Conservation (phyloP, 305 asterid genomes). For the Fraxinus albicans region DNA sequence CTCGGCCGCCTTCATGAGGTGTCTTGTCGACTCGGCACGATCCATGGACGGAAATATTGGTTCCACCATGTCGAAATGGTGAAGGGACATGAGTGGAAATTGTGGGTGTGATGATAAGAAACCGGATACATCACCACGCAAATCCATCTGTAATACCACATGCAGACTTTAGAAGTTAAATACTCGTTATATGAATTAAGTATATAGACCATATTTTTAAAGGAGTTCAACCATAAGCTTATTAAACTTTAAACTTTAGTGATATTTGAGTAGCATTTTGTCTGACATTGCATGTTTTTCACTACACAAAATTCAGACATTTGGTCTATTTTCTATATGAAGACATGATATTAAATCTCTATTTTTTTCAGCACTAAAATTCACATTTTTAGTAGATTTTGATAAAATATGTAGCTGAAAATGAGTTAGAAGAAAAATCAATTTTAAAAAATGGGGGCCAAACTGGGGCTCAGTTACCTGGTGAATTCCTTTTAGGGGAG, state of each 20-base stretch:
- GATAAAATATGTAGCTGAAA: no score
- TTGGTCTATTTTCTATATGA: no score
- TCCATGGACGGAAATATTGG: slow-evolving; percentile 65
- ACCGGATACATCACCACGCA: slow-evolving; percentile 58
- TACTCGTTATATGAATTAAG: no score
- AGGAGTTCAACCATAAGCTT: background rate
- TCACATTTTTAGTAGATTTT: no score
- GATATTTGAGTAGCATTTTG: background rate
- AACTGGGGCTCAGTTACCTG: slow-evolving; percentile 36
- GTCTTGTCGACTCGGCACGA: slow-evolving; percentile 42
- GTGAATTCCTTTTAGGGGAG: slow-evolving; percentile 74
- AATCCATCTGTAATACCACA: slow-evolving; percentile 42
- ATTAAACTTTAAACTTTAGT: background rate
- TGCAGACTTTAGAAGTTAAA: background rate
- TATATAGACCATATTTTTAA: background rate
- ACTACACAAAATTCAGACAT: no score
- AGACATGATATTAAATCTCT: no score
- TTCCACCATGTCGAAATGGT: slow-evolving; percentile 53
- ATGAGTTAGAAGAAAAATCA: no score
- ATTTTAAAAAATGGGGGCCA: no score
- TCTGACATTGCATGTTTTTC: background rate
- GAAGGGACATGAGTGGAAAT: slow-evolving; percentile 58
- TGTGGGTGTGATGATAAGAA: slow-evolving; percentile 65
- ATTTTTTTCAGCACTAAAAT: no score
- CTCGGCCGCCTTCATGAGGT: slow-evolving; percentile 65